Conservation (phyloP, 257 asterid species). For the Forsythia suspensa region DNA sequence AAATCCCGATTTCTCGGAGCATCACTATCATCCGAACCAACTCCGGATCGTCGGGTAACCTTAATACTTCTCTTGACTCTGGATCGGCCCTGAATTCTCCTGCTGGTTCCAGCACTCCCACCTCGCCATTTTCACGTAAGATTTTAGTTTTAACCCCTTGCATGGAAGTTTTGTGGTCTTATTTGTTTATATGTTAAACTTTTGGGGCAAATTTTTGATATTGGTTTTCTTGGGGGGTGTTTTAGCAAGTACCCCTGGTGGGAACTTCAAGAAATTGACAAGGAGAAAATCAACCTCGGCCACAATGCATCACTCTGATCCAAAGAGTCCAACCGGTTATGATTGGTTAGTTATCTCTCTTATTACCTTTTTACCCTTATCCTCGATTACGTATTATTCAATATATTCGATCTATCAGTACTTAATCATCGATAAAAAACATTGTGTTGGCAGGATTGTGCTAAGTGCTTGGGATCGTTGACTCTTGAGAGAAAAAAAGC, state of each 20-base stretch:
- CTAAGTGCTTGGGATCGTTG: conserved; percentile 67
- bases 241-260: conserved; percentile 57
- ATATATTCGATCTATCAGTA: not conserved
- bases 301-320: conserved; percentile 31
- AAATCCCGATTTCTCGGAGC: conserved; percentile 48
- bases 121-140: conserved; percentile 71
- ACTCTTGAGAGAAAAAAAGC: conserved; percentile 22
- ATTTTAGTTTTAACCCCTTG: not conserved
- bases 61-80: conserved; percentile 38
- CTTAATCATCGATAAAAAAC: too few species aligned
- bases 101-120: conserved; percentile 44
- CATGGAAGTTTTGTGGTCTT: not conserved
- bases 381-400: too few species aligned
- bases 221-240: not conserved
- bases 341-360: conserved; percentile 52
- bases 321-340: conserved; percentile 41
- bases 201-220: not conserved
- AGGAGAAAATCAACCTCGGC: conserved; percentile 42
- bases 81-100: conserved; percentile 63
- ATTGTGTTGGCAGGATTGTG: conserved; percentile 50
- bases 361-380: not conserved
- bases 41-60: conserved; percentile 18
- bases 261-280: conserved; percentile 51
- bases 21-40: conserved; percentile 53
- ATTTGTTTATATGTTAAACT: not conserved